Base-by-base conservation (phyloP, 2,329 filamentous ascomycete genomes). In the Penicillium sp. region DNA sequence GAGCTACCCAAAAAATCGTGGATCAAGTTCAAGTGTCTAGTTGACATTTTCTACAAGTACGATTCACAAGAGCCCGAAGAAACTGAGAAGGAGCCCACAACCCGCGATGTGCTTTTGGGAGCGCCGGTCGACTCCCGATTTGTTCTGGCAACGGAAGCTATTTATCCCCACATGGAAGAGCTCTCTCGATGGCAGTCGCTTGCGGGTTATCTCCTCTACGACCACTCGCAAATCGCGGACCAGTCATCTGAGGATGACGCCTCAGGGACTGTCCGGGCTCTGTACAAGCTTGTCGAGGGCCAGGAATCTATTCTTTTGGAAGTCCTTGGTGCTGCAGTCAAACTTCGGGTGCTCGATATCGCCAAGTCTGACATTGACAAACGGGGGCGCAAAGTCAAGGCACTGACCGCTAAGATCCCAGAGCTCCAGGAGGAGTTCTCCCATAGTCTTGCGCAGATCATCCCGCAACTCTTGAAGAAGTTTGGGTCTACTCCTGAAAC, bases 21-120 rank as follows among this genome's bases (percentile, higher is more conserved):
- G 93, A 80, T 97, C 59, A 89, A 87, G 63, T 81, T 94, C 63
- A 98, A 97, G 70, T 91, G 86, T 55, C 76, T 98, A 11, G 87
- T 86, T 2, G 89, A 95, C 66, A 85, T 87, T 9, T 76, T 98
- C 22, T 79, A 86, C 26, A 80, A 81, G 8, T 97, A 96, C 61
- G 89, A 96, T 63, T 75, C 78, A 5, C 83, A 87, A 56, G 73
- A 76, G 51, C 56, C 60, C 26, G 63, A 70, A 41, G 47, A 57
- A 20, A 40, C 60, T 18, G 52, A 62, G 23, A 60, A 65, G 35
- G 51, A 58, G 36, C 48, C 54, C 16, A 55, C 60, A 6, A 52
- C 63, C 22, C 57, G 67, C 24, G 62, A 62, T 20, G 54, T 60
- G 11, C 59, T 88, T 22, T 81, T 86, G 50, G 78, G 83, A 27